Evolutionary conservation across 768 basidiomycete species (phyloP).

Genomic region (Sarcomyxa edulis): DNA sequence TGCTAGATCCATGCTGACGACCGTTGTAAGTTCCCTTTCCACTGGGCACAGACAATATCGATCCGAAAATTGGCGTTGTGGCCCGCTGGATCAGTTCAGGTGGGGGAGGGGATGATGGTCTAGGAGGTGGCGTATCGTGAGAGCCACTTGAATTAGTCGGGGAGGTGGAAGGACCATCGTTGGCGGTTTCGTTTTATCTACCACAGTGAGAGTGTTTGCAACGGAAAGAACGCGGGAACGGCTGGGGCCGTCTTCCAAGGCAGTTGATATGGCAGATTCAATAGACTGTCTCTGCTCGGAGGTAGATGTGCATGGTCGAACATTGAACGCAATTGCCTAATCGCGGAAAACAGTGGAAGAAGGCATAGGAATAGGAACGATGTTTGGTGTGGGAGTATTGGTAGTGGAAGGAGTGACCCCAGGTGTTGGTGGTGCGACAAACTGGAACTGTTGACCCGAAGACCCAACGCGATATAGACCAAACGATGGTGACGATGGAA

Average conservation of each 20-base stretch:
- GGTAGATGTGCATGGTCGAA: conserved; percentile 43
- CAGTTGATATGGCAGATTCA: conserved; percentile 60
- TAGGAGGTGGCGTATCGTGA: conserved; percentile 66
- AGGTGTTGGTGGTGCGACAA: no score
- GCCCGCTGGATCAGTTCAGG: conserved; percentile 89
- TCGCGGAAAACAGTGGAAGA: conserved; percentile 42
- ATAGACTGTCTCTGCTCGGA: conserved; percentile 68
- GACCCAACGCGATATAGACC: no score
- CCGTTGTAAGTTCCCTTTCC: conserved; percentile 37
- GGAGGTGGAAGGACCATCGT: conserved; percentile 82
- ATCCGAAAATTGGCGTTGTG: conserved; percentile 77
- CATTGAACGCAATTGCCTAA: conserved; percentile 41
- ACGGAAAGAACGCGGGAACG: conserved; percentile 64
- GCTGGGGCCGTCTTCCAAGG: conserved; percentile 29
- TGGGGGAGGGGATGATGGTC: conserved; percentile 91
- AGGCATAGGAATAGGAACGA: conserved; percentile 19
- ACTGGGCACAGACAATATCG: conserved; percentile 53
- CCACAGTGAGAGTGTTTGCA: conserved; percentile 36
- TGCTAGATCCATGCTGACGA: conserved; percentile 67
- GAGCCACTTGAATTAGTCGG: conserved; percentile 57
- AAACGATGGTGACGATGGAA: conserved; percentile 27
- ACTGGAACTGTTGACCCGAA: no score
- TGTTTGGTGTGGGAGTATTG: conserved; percentile 32
- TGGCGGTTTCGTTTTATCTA: conserved; percentile 80
- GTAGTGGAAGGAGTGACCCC: conserved; percentile 27